These are phyloP conservation scores for Trametes maxima DNA, from an alignment of 768 basidiomycete genomes.

Conservation along the genomic window DNA sequence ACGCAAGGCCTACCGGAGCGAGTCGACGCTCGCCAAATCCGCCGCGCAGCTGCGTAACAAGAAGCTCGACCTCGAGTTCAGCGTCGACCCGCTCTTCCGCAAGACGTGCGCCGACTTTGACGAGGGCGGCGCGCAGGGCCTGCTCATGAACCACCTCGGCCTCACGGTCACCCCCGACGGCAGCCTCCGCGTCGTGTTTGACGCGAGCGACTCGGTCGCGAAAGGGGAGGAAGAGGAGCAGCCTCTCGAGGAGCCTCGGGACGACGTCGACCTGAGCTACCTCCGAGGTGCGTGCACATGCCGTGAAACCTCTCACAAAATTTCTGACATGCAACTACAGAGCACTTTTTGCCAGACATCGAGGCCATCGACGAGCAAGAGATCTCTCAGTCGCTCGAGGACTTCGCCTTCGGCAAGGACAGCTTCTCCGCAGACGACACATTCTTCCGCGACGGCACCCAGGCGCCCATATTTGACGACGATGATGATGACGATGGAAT, in stretches of 20 bases:
- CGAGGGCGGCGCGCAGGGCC: slow-evolving; percentile 93
- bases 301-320: slow-evolving; percentile 12
- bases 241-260: slow-evolving; percentile 65
- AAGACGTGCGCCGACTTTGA: slow-evolving; percentile 99
- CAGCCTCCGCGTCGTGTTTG: slow-evolving; percentile 89
- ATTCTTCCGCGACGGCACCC: slow-evolving; percentile 59
- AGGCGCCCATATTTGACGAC: slow-evolving; percentile 40
- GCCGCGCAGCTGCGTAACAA: slow-evolving; percentile 81
- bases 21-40: slow-evolving; percentile 89
- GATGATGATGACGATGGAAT: slow-evolving; percentile 48
- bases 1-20: slow-evolving; percentile 70
- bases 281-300: slow-evolving; percentile 53
- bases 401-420: slow-evolving; percentile 82
- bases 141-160: slow-evolving; percentile 94
- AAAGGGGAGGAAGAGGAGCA: slow-evolving; percentile 75
- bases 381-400: slow-evolving; percentile 79
- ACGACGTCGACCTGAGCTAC: slow-evolving; percentile 64
- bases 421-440: slow-evolving; percentile 62
- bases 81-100: slow-evolving; percentile 94
- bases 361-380: slow-evolving; percentile 63
- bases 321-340: slow-evolving; percentile 38
- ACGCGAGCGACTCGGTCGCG: slow-evolving; percentile 89
- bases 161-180: slow-evolving; percentile 79
- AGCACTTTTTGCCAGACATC: slow-evolving; percentile 74
- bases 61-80: slow-evolving; percentile 94